These are phyloP conservation scores for Coprinellus micaceus DNA, from an alignment of 768 basidiomycete genomes.

Conservation along the genomic window DNA sequence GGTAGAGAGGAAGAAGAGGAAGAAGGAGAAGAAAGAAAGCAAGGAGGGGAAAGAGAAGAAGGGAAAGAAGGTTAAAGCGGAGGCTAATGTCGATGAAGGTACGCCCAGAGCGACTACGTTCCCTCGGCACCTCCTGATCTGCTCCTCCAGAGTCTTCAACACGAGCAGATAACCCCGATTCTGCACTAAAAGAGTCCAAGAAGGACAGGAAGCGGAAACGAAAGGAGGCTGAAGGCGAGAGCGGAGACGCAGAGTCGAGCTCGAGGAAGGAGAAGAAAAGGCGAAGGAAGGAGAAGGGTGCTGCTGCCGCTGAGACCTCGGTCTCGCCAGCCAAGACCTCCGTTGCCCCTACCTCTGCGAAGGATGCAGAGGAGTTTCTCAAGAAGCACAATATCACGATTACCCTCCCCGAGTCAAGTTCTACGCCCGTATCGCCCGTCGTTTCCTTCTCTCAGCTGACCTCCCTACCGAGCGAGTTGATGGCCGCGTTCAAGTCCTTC, in stretches of 20 bases:
- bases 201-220: constrained; percentile 42
- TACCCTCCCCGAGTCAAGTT: constrained; percentile 37
- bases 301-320: constrained; percentile 16
- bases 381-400: constrained; percentile 72
- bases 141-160: constrained; percentile 6
- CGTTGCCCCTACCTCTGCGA: constrained; percentile 23
- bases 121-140: background rate
- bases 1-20: background rate
- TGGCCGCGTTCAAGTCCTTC: constrained; percentile 63
- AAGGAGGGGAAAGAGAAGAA: constrained; percentile 21
- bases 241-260: constrained; percentile 24
- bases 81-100: constrained; percentile 12
- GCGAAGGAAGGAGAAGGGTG: constrained; percentile 28
- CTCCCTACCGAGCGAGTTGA: constrained; percentile 56
- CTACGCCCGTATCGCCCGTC: constrained; percentile 55
- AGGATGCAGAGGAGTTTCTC: constrained; percentile 63
- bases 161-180: constrained; percentile 10
- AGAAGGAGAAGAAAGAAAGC: constrained; percentile 19
- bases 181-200: constrained; percentile 24
- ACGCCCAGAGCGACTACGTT: too few relatives aligned
- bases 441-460: constrained; percentile 70
- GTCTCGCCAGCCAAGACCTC: constrained; percentile 16
- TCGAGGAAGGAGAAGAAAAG: constrained; percentile 42
- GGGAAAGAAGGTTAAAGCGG: constrained; percentile 17
- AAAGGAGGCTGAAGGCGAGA: constrained; percentile 23